Conservation (phyloP, 2,329 filamentous ascomycete genomes). For the Ceratocystis variospora region DNA sequence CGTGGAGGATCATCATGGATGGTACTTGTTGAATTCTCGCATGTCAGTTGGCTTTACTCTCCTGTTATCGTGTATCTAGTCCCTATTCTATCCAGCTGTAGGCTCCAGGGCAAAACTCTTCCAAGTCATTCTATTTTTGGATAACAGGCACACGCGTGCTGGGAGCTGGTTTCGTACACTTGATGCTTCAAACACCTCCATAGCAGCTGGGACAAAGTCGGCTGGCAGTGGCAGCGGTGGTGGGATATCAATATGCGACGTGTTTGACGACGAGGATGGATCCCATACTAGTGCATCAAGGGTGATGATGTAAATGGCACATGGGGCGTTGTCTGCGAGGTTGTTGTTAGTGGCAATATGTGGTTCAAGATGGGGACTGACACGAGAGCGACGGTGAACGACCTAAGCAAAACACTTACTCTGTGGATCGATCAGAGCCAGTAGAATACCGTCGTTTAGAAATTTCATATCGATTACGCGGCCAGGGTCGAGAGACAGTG, state of each 20-base stretch:
- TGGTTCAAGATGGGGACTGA: background rate
- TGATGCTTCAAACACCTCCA: constrained; percentile 38
- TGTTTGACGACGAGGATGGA: background rate
- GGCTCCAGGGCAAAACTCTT: constrained; percentile 32
- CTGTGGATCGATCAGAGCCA: constrained; percentile 40
- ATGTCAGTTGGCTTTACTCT: background rate
- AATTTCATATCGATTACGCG: constrained; percentile 53
- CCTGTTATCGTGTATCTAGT: background rate
- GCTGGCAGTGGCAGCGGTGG: constrained; percentile 20
- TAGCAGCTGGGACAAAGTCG: constrained; percentile 32
- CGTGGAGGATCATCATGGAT: background rate
- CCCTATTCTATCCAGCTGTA: background rate
- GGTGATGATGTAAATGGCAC: constrained; percentile 15
- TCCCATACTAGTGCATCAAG: constrained; percentile 12
- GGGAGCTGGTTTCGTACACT: constrained; percentile 35
- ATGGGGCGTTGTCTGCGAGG: constrained; percentile 1
- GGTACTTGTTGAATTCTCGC: background rate
- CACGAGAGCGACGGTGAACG: background rate
- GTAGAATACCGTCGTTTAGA: constrained; percentile 45
- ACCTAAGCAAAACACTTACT: constrained; percentile 24
- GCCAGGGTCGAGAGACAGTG: constrained; percentile 31
- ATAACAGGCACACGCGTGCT: constrained; percentile 38
- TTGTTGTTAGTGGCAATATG: background rate
- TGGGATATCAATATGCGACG: background rate
- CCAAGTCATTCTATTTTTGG: constrained; percentile 34